Base-by-base conservation (phyloP, 169 alveolate genomes). In the Plasmodium vivax region DNA sequence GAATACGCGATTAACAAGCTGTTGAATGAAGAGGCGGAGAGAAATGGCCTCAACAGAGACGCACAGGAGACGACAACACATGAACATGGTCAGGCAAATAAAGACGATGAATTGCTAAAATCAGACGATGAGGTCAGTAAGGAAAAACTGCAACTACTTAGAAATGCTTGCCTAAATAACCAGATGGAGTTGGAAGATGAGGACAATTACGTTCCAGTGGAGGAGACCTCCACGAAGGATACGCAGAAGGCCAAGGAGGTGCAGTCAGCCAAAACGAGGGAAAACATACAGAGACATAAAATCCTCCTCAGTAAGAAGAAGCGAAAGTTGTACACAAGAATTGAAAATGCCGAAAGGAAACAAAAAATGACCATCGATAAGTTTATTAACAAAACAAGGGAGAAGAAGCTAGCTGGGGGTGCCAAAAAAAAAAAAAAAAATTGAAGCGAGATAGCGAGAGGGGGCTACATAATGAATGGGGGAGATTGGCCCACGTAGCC, bases 151-250 rank as follows among this genome's bases (percentile, higher is more conserved):
- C 68, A 77, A 30, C 77, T 34, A 9, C 16, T 32, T 34, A 51
- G 93, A 75, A 47, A 74, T 36, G 87, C 38, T 23, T 83, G 87
- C n/a, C 54, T 87, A 77, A 74, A 77, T 77, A 87, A 77, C 56
- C 93, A 87, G 43, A 30, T 74, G 34, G 93, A 87, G 62, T 19
- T 38, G n/a, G 93, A 87, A 77, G 68, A 87, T 79, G 93, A 87
- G 56, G 54, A 87, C 62, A 56, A 47, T 16, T 5, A 82, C 41
- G 38, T 23, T 32, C 34, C 34, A 8, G 12, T 47, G 3, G 14
- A 19, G 27, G 47, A 30, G 5, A 43, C 54, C 43, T 0, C 8
- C 19, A 30, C 0, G 5, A 32, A 73, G 10, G 14, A 0, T 16
- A 9, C 51, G 14, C 36, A 71, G 14, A 72, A 45, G 1, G 47